Percentiles rank a stretch among this genome's conserved stretches.
These are phyloP conservation scores for Tetraselmis chui DNA, from an alignment of 139 green algal species.

Conservation along the genomic window DNA sequence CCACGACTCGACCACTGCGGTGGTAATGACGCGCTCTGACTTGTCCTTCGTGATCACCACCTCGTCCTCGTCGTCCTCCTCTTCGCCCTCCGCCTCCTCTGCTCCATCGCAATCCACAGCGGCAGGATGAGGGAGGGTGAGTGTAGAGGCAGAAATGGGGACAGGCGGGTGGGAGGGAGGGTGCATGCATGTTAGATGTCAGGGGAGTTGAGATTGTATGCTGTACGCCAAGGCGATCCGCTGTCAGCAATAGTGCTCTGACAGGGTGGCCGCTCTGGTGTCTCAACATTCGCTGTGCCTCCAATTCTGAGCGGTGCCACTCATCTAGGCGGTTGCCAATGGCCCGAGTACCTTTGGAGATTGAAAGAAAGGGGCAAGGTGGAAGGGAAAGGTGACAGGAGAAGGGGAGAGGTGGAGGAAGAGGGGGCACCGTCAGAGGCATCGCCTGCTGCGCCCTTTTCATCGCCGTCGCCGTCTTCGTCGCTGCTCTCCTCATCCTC, in stretches of 20 bases:
- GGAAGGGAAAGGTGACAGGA: neutral
- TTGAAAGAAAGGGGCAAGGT: neutral
- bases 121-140: constrained; percentile 75
- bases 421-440: neutral
- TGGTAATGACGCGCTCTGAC: constrained; percentile 35
- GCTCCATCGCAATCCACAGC: constrained; percentile 28
- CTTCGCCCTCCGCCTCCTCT: constrained; percentile 37
- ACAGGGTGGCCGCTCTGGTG: neutral
- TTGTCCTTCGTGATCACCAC: constrained; percentile 2
- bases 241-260: neutral
- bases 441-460: constrained; percentile 4
- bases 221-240: neutral
- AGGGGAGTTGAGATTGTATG: neutral
- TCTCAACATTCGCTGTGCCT: neutral
- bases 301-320: constrained; percentile 2
- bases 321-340: neutral
- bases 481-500: constrained; percentile 43
- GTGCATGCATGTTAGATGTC: neutral
- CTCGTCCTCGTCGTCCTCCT: constrained; percentile 32
- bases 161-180: neutral
- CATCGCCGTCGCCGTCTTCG: constrained; percentile 30
- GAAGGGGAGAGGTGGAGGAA: neutral
- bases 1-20: constrained; percentile 62
- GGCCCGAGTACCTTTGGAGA: neutral
- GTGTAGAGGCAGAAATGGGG: constrained; percentile 63